Base-by-base conservation (phyloP, 2,329 filamentous ascomycete genomes). In the Chrysosphaeria jannelii region DNA sequence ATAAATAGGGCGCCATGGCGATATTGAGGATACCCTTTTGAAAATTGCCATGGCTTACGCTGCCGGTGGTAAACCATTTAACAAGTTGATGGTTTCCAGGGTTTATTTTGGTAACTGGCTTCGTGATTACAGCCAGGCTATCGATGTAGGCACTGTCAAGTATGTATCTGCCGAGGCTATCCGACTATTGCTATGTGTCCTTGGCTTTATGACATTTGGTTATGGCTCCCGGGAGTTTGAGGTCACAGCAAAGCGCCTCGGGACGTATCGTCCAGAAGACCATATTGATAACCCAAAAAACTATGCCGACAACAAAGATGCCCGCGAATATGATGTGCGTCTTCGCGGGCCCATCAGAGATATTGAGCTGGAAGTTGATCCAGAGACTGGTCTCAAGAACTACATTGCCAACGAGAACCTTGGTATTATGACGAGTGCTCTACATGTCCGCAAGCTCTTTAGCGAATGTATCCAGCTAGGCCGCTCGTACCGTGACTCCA, bases 61-160 rank as follows among this genome's bases (percentile, higher is more conserved):
- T 18, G 62, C 60, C 11, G 48, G 48, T 31, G 59, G 59, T 30
- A 78, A 79, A 51, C 88, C 79, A 38, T 90, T 89, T 46, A 63
- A 59, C 50, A 85, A 85, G 49, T 60, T 89, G 37, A 70, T 67
- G 39, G 71, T 90, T 30, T 72, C 79, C 31, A 63, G 78, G 29
- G 72, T 88, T 31, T 91, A 91, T 50, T 91, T 91, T 48, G 79
- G 79, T 32, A 91, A 90, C 50, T 90, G 79, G 79, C 60, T 90
- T 16, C 62, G 58, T 28, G 79, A 91, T 45, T 91, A 91, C 46
- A 85, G 72, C 25, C 79, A 91, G 45, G 79, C 78, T 29, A 72
- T 90, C 35, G 79, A 91, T 42, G 74, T 90, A 23, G 79, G 76
- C 30, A 88, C 76, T 4, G 62, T 90, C 46, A 90, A 90, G 49